Conservation (phyloP, 495 filamentous ascomycete species). For the Talaromyces thailandensis region DNA sequence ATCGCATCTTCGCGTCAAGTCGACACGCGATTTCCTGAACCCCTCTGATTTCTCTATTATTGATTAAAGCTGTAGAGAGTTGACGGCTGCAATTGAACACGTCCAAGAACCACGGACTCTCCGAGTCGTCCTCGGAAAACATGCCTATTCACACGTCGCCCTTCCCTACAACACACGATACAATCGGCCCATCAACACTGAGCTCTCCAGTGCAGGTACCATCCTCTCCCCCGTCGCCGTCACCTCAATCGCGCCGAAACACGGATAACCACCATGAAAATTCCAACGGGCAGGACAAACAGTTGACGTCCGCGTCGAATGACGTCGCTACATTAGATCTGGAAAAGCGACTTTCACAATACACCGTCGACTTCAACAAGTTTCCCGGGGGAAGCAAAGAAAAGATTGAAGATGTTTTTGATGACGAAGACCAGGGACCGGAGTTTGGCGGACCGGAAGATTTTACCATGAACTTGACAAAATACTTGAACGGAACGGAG, state of each 20-base stretch:
- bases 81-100: background rate
- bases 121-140: background rate
- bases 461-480: conserved; percentile 42
- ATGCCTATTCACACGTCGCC: conserved; percentile 23
- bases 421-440: conserved; percentile 27
- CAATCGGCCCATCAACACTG: conserved; percentile 34
- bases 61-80: conserved; percentile 4
- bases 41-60: background rate
- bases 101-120: background rate
- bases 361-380: conserved; percentile 36
- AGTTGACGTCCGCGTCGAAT: conserved; percentile 12
- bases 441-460: conserved; percentile 45
- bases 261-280: background rate
- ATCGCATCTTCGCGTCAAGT: background rate
- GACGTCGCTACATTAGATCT: conserved; percentile 21
- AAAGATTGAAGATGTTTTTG: conserved; percentile 15
- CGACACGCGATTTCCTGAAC: background rate
- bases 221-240: conserved; percentile 4
- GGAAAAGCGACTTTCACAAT: conserved; percentile 37
- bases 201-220: conserved; percentile 18
- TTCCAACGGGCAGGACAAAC: background rate
- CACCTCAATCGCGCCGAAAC: background rate
- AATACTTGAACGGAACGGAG: conserved; percentile 35
- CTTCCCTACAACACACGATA: conserved; percentile 36
- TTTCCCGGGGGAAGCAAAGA: conserved; percentile 34